Conservation (phyloP, 768 basidiomycete genomes). For the Termitomyces titanicus region DNA sequence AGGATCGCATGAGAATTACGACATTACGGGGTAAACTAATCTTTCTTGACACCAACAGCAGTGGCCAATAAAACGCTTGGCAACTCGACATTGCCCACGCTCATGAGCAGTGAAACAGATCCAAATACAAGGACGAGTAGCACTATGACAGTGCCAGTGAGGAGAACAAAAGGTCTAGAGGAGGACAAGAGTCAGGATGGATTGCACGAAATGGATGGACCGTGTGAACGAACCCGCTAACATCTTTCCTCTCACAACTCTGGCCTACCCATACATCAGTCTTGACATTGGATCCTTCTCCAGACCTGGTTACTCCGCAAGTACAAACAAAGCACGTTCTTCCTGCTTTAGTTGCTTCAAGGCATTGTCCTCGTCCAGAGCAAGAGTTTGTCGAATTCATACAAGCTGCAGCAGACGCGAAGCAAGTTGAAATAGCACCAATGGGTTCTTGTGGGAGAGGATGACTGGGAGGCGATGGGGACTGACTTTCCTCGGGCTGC, state of each 20-base stretch:
- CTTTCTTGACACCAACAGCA: slow-evolving; percentile 49
- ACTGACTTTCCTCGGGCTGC: slow-evolving; percentile 38
- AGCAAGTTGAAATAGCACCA: slow-evolving; percentile 61
- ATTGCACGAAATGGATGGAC: slow-evolving; percentile 2
- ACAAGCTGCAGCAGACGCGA: slow-evolving; percentile 50
- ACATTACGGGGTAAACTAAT: slow-evolving; percentile 28
- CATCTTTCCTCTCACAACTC: slow-evolving; percentile 73
- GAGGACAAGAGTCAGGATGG: slow-evolving; percentile 4
- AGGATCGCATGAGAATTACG: background rate
- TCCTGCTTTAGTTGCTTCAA: slow-evolving; percentile 55
- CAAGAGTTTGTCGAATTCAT: slow-evolving; percentile 60
- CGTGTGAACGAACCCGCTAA: slow-evolving; percentile 62
- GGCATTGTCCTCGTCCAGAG: slow-evolving; percentile 69
- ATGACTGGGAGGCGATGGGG: slow-evolving; percentile 40
- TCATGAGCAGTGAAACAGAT: slow-evolving; percentile 62
- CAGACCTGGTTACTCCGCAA: slow-evolving; percentile 46
- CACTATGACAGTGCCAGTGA: slow-evolving; percentile 64
- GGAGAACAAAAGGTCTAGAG: slow-evolving; percentile 67
- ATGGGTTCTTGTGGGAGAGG: slow-evolving; percentile 51
- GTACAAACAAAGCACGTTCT: slow-evolving; percentile 52
- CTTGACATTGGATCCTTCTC: slow-evolving; percentile 46
- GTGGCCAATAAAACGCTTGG: slow-evolving; percentile 75
- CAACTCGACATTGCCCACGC: slow-evolving; percentile 56
- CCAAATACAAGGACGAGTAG: slow-evolving; percentile 65
- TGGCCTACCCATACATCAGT: slow-evolving; percentile 72